phyloP scores from a whole-genome alignment of 768 basidiomycete genomes.

The Lactarius akahatsu region DNA sequence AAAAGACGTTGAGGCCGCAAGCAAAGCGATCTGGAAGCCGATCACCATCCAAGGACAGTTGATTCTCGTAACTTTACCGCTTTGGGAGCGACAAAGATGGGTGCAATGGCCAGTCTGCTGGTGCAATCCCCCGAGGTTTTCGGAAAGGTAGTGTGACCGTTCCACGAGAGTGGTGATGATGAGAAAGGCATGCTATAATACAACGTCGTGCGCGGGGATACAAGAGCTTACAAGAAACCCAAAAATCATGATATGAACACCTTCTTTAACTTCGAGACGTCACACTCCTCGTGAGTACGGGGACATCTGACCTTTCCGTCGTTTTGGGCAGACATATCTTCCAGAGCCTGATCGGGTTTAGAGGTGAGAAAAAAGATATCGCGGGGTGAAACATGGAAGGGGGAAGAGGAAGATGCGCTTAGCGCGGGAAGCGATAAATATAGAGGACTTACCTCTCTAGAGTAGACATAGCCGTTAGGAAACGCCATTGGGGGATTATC shows the following conservation, averaged over 20 bases:
- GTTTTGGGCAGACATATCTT: constrained; percentile 83
- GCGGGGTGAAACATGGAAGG: neutral
- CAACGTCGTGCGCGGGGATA: constrained; percentile 3
- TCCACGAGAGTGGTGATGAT: neutral
- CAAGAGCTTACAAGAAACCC: neutral
- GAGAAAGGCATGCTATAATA: constrained; percentile 5
- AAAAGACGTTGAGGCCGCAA: neutral
- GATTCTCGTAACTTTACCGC: constrained; percentile 1
- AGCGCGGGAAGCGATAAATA: neutral
- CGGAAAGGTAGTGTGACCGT: neutral
- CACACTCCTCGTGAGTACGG: constrained; percentile 61
- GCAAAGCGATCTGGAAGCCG: neutral
- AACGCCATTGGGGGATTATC: constrained; percentile 92
- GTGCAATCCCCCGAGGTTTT: neutral
- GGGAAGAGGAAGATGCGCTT: neutral
- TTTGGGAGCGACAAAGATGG: neutral
- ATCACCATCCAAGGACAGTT: neutral
- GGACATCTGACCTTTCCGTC: constrained; percentile 84
- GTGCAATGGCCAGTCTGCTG: neutral
- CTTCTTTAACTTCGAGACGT: constrained; percentile 69
- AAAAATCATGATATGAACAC: constrained; percentile 79
- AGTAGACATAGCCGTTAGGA: constrained; percentile 90
- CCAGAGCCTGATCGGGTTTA: constrained; percentile 58
- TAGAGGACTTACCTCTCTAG: constrained; percentile 68
- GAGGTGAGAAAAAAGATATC: neutral